Base-by-base conservation (phyloP, 108 stramenopile species). In the Nitzschia putrida region DNA sequence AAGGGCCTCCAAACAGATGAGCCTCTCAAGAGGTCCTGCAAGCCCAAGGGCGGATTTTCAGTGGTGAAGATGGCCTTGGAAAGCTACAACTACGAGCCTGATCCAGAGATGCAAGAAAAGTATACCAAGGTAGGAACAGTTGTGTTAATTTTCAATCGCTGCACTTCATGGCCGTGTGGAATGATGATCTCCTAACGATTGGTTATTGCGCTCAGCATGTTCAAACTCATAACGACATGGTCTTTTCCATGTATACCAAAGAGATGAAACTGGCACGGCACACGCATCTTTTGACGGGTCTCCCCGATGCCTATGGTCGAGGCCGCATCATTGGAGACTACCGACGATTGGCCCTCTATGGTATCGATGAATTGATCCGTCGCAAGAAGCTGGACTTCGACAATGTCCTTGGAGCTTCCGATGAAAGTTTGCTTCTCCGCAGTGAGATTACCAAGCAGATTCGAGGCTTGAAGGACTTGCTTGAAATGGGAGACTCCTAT, bases 291-390 rank as follows among this genome's bases (percentile, higher is more conserved):
- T 67, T 88, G n/a, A 88, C 87, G 6, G 87, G 87, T 4, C 68
- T 88, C 9, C 87, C 87, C 8, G 87, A 88, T 79, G 84, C 77
- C 21, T 88, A 88, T 50, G 84, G 84, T 55, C 66, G 87, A 25
- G 87, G 87, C 13, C 75, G 87, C 3, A 80, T 88, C 58, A 83
- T 88, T 39, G 87, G 76, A 9, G 87, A 88, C 64, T 85, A 88
- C 67, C 72, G 87, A 10, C 65, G 87, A 18, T 77, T 88, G 22
- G 84, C 87, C 3, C 73, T 88, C 21, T 85, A 83, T 67, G 87
- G 87, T 22, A 72, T 80, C 8, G 84, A 88, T 52, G 87, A 85
- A 37, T 59, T 88, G 25, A 83, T 88, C 40, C 63, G 68, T 22
- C 64, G 84, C 49, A 88, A 88, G 71, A 65, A 83, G 42, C 21